Base-by-base conservation (phyloP, 2,329 filamentous ascomycete genomes). In the Cladosporium sp. region DNA sequence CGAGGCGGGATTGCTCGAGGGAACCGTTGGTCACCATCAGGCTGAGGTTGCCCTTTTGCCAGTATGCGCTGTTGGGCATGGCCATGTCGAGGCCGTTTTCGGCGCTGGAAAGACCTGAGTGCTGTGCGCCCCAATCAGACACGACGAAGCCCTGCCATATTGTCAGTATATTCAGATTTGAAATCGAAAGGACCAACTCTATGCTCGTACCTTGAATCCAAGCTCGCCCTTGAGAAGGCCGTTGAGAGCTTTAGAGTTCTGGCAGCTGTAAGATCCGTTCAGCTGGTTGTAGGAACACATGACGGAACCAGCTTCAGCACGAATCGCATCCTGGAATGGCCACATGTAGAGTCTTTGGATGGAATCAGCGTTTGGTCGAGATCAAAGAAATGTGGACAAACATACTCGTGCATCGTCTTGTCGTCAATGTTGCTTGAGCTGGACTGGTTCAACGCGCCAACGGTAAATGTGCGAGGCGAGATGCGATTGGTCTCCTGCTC, bases 221-320 rank as follows among this genome's bases (percentile, higher is more conserved):
- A 77, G 83, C 75, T 92, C 88, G 16, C 82, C 78, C 78, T 92
- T 91, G 18, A 92, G 79, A 3, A 92, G 74, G 58, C 83, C 83
- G 73, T 89, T 89, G 63, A 90, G 73, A 3, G 81, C 77, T 58
- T 84, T 80, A 66, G 85, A 83, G 76, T 89, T 91, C 73, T 89
- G 84, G 75, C 89, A 92, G 5, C 83, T 83, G 77, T 88, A 91
- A 16, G 85, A 53, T 23, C 87, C 86, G 76, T 91, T 91, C 74
- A 91, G 79, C 74, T 88, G 88, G 74, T 91, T 89, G 78, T 91
- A 91, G 21, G 86, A 88, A 78, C 89, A 92, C 90, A 92, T 91
- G 53, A 90, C 78, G 2, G 84, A 83, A 1, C 85, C 87, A 2
- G 88, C 87, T 52, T 88, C 88, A 28, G 89, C 85, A 69, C 83